A percentile compares a stretch with the other conserved stretches of the same genome.
These are phyloP conservation scores for Vitis rotundifolia DNA, from an alignment of 164 flowering plant genomes.

Conservation along the genomic window DNA sequence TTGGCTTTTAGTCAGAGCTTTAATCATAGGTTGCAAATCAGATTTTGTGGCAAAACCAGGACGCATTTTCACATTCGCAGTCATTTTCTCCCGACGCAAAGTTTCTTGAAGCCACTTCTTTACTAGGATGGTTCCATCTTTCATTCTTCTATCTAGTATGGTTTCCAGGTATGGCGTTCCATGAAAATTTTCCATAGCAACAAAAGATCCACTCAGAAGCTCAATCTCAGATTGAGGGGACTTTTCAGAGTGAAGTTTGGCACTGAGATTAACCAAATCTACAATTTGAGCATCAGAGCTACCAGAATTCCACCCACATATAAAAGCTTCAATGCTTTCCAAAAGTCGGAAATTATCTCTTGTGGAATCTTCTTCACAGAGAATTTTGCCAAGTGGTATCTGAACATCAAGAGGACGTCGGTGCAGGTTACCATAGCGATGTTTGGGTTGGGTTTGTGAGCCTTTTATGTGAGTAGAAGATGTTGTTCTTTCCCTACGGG, in stretches of 20 bases:
- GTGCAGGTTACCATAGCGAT: slow-evolving; percentile 30
- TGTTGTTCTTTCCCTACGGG: slow-evolving; percentile 57
- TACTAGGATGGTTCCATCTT: slow-evolving; percentile 75
- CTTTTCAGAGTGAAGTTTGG: slow-evolving; percentile 27
- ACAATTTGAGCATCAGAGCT: slow-evolving; percentile 24
- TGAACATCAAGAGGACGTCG: slow-evolving; percentile 71
- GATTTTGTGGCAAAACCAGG: slow-evolving; percentile 59
- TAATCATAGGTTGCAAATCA: slow-evolving; percentile 65
- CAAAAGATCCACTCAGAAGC: slow-evolving; percentile 67
- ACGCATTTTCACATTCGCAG: slow-evolving; percentile 50
- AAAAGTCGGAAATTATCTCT: slow-evolving; percentile 31
- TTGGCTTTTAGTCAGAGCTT: slow-evolving; percentile 62
- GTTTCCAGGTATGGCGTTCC: slow-evolving; percentile 84
- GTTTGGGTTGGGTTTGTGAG: slow-evolving; percentile 44
- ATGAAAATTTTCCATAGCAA: slow-evolving; percentile 65
- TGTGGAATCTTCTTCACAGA: slow-evolving; percentile 41
- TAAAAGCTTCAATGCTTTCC: slow-evolving; percentile 60
- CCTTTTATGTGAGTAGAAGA: slow-evolving; percentile 33
- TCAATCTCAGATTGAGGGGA: slow-evolving; percentile 23
- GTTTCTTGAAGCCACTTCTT: slow-evolving; percentile 92
- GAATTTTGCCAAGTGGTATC: slow-evolving; percentile 63
- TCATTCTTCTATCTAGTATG: slow-evolving; percentile 72
- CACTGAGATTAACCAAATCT: slow-evolving; percentile 32
- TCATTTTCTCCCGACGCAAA: slow-evolving; percentile 56
- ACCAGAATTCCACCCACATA: slow-evolving; percentile 65